Conservation (phyloP, 129 eudicot genomes). For the Solidago caesia region DNA sequence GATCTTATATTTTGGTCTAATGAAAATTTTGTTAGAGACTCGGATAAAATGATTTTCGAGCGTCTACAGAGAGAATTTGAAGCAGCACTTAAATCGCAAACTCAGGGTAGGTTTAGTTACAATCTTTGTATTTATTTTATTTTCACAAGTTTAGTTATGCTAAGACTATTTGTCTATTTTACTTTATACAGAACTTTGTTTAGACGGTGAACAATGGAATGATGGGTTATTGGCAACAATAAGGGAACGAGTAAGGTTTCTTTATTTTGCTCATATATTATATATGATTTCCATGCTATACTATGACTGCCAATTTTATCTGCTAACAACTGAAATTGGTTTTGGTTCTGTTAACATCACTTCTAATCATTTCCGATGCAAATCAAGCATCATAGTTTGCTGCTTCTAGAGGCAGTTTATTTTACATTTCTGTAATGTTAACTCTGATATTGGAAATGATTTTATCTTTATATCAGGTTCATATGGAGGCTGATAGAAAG, state of each 20-base stretch:
- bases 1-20: background rate
- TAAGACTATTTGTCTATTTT: constrained; percentile 15
- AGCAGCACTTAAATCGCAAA: constrained; percentile 79
- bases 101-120: constrained; percentile 52
- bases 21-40: constrained; percentile 50
- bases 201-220: constrained; percentile 91
- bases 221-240: constrained; percentile 94
- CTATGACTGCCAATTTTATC: too few species aligned
- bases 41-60: constrained; percentile 88
- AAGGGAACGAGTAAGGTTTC: constrained; percentile 76
- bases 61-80: constrained; percentile 90
- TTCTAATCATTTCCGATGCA: background rate
- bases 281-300: background rate
- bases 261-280: background rate
- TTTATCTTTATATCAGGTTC: constrained; percentile 47
- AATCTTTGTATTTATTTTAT: background rate
- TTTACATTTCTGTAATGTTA: background rate
- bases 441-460: background rate
- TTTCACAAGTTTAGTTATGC: constrained; percentile 15
- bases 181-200: constrained; percentile 52
- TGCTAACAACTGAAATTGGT: too few species aligned
- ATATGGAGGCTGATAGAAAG: constrained; percentile 92
- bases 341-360: too few species aligned
- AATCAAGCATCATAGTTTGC: background rate
- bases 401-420: background rate